Base-by-base conservation (phyloP, 352 stramenopile species). In the Phytopythium litorale region DNA sequence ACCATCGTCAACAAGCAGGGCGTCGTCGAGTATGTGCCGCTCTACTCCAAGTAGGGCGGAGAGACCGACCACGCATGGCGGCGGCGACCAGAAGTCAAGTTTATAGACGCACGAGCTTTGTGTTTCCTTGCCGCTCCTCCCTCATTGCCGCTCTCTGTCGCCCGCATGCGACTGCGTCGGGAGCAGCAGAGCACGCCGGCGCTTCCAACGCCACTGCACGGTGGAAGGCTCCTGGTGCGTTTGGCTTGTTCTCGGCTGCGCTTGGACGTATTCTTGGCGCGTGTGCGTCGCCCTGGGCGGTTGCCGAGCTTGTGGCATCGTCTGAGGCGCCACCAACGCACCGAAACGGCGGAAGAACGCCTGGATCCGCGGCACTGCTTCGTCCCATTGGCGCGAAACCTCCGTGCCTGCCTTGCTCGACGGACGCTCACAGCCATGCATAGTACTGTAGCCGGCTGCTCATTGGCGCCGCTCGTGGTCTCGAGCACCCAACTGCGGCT, bases 1-100 rank as follows among this genome's bases (percentile, higher is more conserved):
- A 95, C 88, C 28, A 90, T 93, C 55, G 82, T 97, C 54, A 94
- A 96, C 87, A 96, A 96, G 71, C 86, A 96, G 60, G 88, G 88
- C 53, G 84, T 95, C 60, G 86, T 97, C 65, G 86, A 95, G 67
- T 94, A 95, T 72, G 85, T 93, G 57, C 80, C 82, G 0, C 70
- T 92, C 15, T 97, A 97, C 78, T 83, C 78, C 76, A 91, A 91
- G 74, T 91, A 89, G 63, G 32, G 45, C 21, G 35, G 21, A 21
- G 15, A 8, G 42, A 48, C 5, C 16, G 42, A 23, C 6, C 42
- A 6, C 4, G 3, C 33, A 15, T 13, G 33, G 7, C 11, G 33
- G 33, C 9, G 33, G 33, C 33, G 33, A 38, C 33, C 7, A 38
- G 33, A 38, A 38, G 7, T 8, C 11, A 9, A 38, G 33, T 38